phyloP scores from a whole-genome alignment of 495 filamentous ascomycete genomes.

The Lasiosphaeriaceae sp. region DNA sequence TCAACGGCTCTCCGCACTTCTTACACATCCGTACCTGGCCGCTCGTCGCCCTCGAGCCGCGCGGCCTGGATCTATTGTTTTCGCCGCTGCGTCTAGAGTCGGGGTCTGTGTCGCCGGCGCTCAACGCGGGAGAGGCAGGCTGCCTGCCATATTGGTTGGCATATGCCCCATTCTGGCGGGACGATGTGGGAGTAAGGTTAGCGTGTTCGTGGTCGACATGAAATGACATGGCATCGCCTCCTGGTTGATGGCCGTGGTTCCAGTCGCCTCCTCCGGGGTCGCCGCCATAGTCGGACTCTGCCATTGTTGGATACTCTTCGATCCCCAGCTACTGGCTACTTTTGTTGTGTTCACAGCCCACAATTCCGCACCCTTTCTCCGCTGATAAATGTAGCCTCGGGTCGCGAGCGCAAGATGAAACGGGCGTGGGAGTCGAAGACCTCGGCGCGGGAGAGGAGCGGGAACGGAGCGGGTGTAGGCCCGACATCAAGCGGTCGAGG shows the following conservation, averaged over 20 bases:
- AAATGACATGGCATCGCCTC: constrained; percentile 19
- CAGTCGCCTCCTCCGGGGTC: constrained; percentile 21
- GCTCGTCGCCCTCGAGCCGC: constrained; percentile 45
- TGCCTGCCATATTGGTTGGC: constrained; percentile 26
- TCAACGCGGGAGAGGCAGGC: constrained; percentile 38
- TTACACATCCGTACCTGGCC: constrained; percentile 67
- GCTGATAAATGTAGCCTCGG: not conserved
- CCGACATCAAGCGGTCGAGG: constrained; percentile 14
- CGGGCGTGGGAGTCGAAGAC: constrained; percentile 2
- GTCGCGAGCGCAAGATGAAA: constrained; percentile 5
- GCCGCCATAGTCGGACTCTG: constrained; percentile 26
- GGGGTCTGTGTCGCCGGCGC: constrained; percentile 31
- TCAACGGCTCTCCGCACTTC: constrained; percentile 81
- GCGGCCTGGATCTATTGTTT: constrained; percentile 42
- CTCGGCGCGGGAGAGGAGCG: not conserved
- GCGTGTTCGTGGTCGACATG: constrained; percentile 31
- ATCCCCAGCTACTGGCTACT: constrained; percentile 13
- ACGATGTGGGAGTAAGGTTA: constrained; percentile 33
- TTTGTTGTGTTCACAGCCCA: constrained; percentile 11
- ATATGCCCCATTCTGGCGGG: constrained; percentile 35
- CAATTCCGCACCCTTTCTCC: constrained; percentile 15
- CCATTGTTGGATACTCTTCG: constrained; percentile 21
- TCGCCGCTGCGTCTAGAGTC: constrained; percentile 44
- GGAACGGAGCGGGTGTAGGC: not conserved
- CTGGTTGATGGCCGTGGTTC: constrained; percentile 11